phyloP scores from a whole-genome alignment of 1,284 basidiomycete species.

The Prillingera fragicola region DNA sequence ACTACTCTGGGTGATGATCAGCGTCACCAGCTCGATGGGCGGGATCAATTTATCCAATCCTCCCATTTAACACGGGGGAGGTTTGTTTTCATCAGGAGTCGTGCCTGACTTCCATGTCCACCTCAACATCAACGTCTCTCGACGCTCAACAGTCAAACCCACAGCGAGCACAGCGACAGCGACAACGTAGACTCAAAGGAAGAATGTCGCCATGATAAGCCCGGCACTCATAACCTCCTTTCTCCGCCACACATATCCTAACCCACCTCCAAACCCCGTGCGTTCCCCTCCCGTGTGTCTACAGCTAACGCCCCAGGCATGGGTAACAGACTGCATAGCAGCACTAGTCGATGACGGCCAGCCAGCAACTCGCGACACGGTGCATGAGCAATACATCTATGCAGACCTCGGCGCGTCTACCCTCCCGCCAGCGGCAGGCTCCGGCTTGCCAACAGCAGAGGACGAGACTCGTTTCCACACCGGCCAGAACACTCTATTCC shows the following conservation, averaged over 20 bases:
- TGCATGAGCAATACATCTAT: slow-evolving; percentile 36
- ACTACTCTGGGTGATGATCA: no score
- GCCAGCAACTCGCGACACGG: slow-evolving; percentile 10
- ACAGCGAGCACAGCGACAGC: no score
- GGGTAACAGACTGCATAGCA: slow-evolving; percentile 29
- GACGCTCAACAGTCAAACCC: no score
- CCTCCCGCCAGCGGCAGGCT: slow-evolving; percentile 4
- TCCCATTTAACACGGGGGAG: no score
- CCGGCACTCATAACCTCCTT: no score
- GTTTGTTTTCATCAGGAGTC: no score
- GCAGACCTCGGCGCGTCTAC: slow-evolving; percentile 32
- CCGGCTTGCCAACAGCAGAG: slow-evolving; percentile 12
- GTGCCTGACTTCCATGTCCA: no score
- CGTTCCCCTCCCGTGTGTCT: neutral
- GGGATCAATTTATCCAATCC: no score
- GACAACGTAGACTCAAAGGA: no score
- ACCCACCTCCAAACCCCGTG: neutral
- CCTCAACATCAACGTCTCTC: no score
- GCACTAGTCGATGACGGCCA: slow-evolving; percentile 25
- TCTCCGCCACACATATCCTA: neutral
- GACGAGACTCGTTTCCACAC: slow-evolving; percentile 11
- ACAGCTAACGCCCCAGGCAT: slow-evolving; percentile 20
- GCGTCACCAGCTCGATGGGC: no score
- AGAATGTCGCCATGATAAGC: no score
- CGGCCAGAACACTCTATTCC: slow-evolving; percentile 27